These are phyloP conservation scores for Candida ovalis DNA, from an alignment of 805 yeast genomes.

Conservation along the genomic window DNA sequence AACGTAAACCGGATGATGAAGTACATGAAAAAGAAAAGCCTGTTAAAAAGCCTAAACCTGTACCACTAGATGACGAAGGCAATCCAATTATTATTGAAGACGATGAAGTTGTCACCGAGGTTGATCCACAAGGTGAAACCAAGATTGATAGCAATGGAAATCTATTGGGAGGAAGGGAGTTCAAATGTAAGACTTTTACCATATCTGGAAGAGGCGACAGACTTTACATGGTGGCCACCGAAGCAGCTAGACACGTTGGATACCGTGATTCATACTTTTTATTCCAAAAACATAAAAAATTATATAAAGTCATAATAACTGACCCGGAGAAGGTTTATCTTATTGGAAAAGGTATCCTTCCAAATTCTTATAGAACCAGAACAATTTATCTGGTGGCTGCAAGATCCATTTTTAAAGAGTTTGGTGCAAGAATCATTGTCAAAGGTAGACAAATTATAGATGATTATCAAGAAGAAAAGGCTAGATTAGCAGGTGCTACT, in stretches of 20 bases:
- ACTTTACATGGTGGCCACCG: slow-evolving; percentile 87
- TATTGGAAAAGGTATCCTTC: slow-evolving; percentile 75
- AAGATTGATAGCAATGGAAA: slow-evolving; percentile 70
- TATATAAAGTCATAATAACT: slow-evolving; percentile 68
- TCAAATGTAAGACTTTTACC: slow-evolving; percentile 66
- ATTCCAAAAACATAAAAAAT: slow-evolving; percentile 77
- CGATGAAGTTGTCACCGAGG: slow-evolving; percentile 76
- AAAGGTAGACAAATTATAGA: slow-evolving; percentile 80
- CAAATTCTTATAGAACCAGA: slow-evolving; percentile 87
- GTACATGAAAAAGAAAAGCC: slow-evolving; percentile 20
- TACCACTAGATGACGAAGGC: slow-evolving; percentile 58
- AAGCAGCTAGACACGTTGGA: slow-evolving; percentile 93
- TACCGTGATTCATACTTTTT: slow-evolving; percentile 87
- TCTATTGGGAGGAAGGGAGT: slow-evolving; percentile 68
- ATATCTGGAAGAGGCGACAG: slow-evolving; percentile 63
- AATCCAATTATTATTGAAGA: slow-evolving; percentile 57
- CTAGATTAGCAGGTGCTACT: slow-evolving; percentile 54
- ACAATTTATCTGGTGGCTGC: slow-evolving; percentile 90
- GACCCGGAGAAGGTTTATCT: slow-evolving; percentile 81
- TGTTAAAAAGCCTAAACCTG: slow-evolving; percentile 31
- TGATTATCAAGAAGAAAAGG: slow-evolving; percentile 77
- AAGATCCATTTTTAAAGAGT: slow-evolving; percentile 81
- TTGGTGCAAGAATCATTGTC: slow-evolving; percentile 79
- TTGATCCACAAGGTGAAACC: slow-evolving; percentile 72
- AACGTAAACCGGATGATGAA: slow-evolving; percentile 21